Conservation (phyloP, 1,284 basidiomycete genomes). For the Xanthoconium separans region DNA sequence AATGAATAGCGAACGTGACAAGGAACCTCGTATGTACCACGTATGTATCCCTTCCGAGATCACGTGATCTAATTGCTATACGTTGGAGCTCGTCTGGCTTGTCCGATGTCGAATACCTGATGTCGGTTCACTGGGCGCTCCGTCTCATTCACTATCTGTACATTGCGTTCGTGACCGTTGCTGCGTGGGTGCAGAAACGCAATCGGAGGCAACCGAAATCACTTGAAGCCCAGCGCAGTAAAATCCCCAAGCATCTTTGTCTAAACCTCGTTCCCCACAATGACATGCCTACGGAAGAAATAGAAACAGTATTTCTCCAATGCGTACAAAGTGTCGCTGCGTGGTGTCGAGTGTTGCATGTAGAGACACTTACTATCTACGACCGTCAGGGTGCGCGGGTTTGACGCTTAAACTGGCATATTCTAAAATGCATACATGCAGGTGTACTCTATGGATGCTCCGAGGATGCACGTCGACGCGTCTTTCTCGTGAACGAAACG, state of each 20-base stretch:
- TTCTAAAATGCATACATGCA: conserved; percentile 28
- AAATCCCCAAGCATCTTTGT: conserved; percentile 63
- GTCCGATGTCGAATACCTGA: conserved; percentile 19
- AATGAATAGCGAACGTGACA: too few relatives aligned
- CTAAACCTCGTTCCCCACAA: conserved; percentile 52
- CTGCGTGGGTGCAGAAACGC: conserved; percentile 40
- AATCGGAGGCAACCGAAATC: conserved; percentile 41
- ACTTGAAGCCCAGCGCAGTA: conserved; percentile 48
- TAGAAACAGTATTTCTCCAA: conserved; percentile 46
- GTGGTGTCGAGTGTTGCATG: conserved; percentile 62
- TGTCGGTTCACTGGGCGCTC: conserved; percentile 46
- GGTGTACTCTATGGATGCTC: conserved; percentile 48
- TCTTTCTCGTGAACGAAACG: conserved; percentile 30
- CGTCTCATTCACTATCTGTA: conserved; percentile 59
- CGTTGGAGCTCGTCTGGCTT: neutral
- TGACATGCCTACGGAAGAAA: conserved; percentile 32
- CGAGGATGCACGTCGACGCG: conserved; percentile 38
- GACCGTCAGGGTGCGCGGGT: conserved; percentile 59
- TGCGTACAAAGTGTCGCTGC: conserved; percentile 50
- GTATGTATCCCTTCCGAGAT: too few relatives aligned
- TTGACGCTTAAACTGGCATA: neutral
- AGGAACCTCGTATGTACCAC: too few relatives aligned
- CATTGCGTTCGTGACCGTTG: conserved; percentile 41
- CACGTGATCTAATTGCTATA: neutral
- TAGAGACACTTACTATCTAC: conserved; percentile 63